Evolutionary conservation across 257 asterid genomes (phyloP), one percentile per base, ranked within the genome.

Genomic region (Prunella vulgaris): DNA sequence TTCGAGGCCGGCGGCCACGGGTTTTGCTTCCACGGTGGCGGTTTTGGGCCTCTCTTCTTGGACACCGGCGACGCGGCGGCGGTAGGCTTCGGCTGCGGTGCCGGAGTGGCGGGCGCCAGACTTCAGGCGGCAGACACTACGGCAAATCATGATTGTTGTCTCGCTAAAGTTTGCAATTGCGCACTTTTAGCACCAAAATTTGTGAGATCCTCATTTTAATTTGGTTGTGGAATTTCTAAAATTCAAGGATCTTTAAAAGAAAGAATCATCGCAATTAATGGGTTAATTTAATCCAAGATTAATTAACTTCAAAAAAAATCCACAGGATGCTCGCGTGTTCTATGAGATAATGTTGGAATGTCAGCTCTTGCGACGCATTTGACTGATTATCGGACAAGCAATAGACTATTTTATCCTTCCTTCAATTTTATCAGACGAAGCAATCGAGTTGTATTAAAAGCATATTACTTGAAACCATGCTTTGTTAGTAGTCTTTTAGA

Each of bases 121-220:
- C 76, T 78, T 73, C 38, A 71, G 78, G 48, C 83, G 77, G 56
- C 85, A 77, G 72, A 83, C 78, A 12, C 77, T 60, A 44, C 81
- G 78, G 66, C 30, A 68, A 71, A 79, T 82, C 89, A 89, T 89
- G 81, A 14, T 48, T 35, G 38, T 32, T 32, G 9, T 32, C 3
- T 25, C 28, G 28, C 28, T 25, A 25, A 25, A 25, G 1, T 25
- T 25, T 25, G 28, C 28, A 25, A 25, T 25, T 25, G 28, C 28
- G 28, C 28, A 1, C 1, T 25, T 25, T 25, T 25, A 25, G 28
- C 28, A 3, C 28, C 28, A 1, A 25, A 25, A 25, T 25, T 25
- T 25, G 28, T 25, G 28, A 25, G 3, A 25, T 25, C 28, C 28
- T 25, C 3, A 25, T 25, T 25, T 25, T 1, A 3, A 25, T 25